Evolutionary conservation across 176 grass and related monocot genomes (phyloP), one percentile per base, ranked within the genome.

Genomic region (Carex parvula): DNA sequence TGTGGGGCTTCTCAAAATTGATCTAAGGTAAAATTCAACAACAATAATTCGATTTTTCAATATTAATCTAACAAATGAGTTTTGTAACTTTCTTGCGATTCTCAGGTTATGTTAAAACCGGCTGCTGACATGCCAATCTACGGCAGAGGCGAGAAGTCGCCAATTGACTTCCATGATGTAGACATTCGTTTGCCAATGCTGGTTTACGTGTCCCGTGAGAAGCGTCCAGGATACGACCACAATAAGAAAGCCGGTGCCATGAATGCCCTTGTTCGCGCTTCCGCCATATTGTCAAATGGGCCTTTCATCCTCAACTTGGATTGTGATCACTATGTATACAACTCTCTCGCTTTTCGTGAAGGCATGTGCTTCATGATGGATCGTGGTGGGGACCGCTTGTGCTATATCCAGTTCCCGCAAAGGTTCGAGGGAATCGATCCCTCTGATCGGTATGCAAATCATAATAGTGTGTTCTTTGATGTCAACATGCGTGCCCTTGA

Each of bases 291-390:
- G 93, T 99, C 96, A 1, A 99, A 99, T 56, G 96, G 96, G 1
- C 90, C 96, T 14, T 99, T 99, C 87, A 95, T 99, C 76, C 96
- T 99, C 48, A 99, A 99, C 83, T 87, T 99, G 79, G 96, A 99
- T 42, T 99, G 96, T 71, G 96, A 99, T 64, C 96, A 99, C 88
- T 99, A 95, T 26, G 60, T 99, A 26, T 99, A 99, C 83, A 95
- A 99, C 71, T 99, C 96, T 6, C 86, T 87, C 60, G 96, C 96
- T 60, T 74, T 99, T 33, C 87, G 91, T 67, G 96, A 95, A 81
- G 96, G 96, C 9, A 86, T 99, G 86, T 99, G 96, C 88, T 99
- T 99, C 91, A 99, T 99, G 96, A 93, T 99, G 91, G 96, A 99
- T 56, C 92, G 96, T 41, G 93, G 96, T 21, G 96, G 93, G 17